These are phyloP conservation scores for Nannochloropsis salina DNA, from an alignment of 108 stramenopile genomes.

Conservation along the genomic window DNA sequence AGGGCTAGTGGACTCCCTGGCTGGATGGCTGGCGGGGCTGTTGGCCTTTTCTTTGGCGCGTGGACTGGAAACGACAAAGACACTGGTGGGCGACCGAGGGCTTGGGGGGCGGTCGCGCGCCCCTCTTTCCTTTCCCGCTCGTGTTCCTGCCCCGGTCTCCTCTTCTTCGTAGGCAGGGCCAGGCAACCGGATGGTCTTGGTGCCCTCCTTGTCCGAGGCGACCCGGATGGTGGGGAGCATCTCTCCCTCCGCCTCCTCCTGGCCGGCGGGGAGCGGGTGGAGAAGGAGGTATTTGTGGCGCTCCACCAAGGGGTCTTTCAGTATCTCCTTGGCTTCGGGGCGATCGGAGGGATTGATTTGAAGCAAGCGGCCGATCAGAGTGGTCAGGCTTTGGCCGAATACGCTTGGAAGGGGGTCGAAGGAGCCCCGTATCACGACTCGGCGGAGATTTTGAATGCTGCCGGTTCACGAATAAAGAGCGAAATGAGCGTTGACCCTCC, in stretches of 20 bases:
- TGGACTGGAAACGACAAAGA: not conserved
- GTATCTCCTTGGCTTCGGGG: not conserved
- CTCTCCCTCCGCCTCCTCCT: not conserved
- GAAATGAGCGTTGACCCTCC: not conserved
- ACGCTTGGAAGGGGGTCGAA: not conserved
- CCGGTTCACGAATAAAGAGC: no score
- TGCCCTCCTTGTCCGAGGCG: not conserved
- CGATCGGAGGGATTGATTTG: not conserved
- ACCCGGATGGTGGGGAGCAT: slow-evolving; percentile 1
- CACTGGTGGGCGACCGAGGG: not conserved
- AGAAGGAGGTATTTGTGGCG: slow-evolving; percentile 14
- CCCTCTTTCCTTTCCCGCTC: not conserved
- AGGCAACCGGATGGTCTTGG: not conserved
- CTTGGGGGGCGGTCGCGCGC: not conserved
- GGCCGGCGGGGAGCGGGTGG: not conserved
- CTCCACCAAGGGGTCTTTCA: slow-evolving; percentile 17
- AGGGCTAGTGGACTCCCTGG: not conserved
- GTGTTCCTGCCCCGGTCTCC: no score
- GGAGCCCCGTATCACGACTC: not conserved
- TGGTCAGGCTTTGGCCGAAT: not conserved
- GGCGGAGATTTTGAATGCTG: not conserved
- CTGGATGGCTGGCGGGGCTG: not conserved
- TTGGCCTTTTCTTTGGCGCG: not conserved
- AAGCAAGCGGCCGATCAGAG: not conserved
- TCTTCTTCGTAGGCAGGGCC: not conserved